phyloP scores from a whole-genome alignment of 2,329 filamentous ascomycete species.

The Cyanodermella asteris region DNA sequence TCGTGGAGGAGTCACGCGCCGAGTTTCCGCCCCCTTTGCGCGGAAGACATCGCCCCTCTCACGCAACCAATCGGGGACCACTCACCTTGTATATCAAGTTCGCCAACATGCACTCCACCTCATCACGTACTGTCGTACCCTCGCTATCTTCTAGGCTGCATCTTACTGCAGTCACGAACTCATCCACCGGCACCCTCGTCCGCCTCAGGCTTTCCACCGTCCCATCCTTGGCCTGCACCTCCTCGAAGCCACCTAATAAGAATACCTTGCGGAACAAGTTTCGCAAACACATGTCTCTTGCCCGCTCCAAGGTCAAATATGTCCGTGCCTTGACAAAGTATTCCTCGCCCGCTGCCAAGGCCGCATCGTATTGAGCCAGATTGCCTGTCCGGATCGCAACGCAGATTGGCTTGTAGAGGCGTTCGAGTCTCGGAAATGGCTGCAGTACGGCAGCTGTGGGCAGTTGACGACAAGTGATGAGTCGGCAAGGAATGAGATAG shows the following conservation, averaged over 20 bases:
- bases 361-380: slow-evolving; percentile 61
- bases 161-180: slow-evolving; percentile 69
- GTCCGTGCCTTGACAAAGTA: slow-evolving; percentile 85
- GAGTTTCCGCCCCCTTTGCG: background rate
- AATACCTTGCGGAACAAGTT: slow-evolving; percentile 89
- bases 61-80: slow-evolving; percentile 5
- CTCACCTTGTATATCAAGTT: slow-evolving; percentile 96
- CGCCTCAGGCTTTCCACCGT: slow-evolving; percentile 35
- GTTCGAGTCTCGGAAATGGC: slow-evolving; percentile 54
- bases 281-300: slow-evolving; percentile 73
- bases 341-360: slow-evolving; percentile 62
- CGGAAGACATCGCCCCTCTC: background rate
- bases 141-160: slow-evolving; percentile 30
- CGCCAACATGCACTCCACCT: slow-evolving; percentile 84
- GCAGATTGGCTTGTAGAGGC: slow-evolving; percentile 57
- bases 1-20: background rate
- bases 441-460: slow-evolving; percentile 50
- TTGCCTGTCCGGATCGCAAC: slow-evolving; percentile 64
- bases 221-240: slow-evolving; percentile 44
- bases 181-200: slow-evolving; percentile 59
- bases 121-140: slow-evolving; percentile 54
- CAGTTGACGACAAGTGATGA: slow-evolving; percentile 70
- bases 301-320: slow-evolving; percentile 81
- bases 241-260: slow-evolving; percentile 60
- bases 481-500: slow-evolving; percentile 81